These are phyloP conservation scores for Dactylonectria estremocensis DNA, from an alignment of 2,329 filamentous ascomycete genomes.

Conservation along the genomic window DNA sequence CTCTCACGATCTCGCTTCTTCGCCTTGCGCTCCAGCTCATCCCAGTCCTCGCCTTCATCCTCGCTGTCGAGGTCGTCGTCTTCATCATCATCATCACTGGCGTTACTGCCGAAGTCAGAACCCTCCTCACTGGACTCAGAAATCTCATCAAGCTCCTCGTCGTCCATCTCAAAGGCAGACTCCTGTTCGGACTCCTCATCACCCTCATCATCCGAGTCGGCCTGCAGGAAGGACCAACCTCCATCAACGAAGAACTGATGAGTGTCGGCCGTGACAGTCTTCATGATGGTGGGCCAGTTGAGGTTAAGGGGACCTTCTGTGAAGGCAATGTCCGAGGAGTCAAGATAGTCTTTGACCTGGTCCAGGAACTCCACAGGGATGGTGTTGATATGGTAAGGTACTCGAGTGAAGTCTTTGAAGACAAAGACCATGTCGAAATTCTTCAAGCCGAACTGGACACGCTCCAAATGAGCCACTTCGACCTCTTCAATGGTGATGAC, in stretches of 20 bases:
- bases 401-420: slow-evolving; percentile 95
- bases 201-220: slow-evolving; percentile 89
- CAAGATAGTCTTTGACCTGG: slow-evolving; percentile 97
- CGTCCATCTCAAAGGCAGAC: slow-evolving; percentile 91
- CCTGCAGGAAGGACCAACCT: slow-evolving; percentile 93
- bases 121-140: slow-evolving; percentile 86
- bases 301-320: slow-evolving; percentile 96
- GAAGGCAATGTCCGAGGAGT: slow-evolving; percentile 95
- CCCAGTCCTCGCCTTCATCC: slow-evolving; percentile 91
- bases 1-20: slow-evolving; percentile 85
- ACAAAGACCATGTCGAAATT: slow-evolving; percentile 99
- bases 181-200: slow-evolving; percentile 88
- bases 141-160: slow-evolving; percentile 87
- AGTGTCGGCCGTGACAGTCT: slow-evolving; percentile 94
- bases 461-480: slow-evolving; percentile 95
- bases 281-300: slow-evolving; percentile 99
- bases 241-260: slow-evolving; percentile 96
- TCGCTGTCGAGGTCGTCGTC: slow-evolving; percentile 75
- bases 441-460: slow-evolving; percentile 96
- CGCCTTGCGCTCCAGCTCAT: slow-evolving; percentile 92
- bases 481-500: slow-evolving; percentile 96
- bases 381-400: slow-evolving; percentile 95
- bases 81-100: slow-evolving; percentile 82
- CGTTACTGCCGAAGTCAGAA: slow-evolving; percentile 94
- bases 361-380: slow-evolving; percentile 97